Evolutionary conservation across 495 filamentous ascomycete genomes (phyloP), one percentile per base, ranked within the genome.

Genomic region (Penicillium ucsense): DNA sequence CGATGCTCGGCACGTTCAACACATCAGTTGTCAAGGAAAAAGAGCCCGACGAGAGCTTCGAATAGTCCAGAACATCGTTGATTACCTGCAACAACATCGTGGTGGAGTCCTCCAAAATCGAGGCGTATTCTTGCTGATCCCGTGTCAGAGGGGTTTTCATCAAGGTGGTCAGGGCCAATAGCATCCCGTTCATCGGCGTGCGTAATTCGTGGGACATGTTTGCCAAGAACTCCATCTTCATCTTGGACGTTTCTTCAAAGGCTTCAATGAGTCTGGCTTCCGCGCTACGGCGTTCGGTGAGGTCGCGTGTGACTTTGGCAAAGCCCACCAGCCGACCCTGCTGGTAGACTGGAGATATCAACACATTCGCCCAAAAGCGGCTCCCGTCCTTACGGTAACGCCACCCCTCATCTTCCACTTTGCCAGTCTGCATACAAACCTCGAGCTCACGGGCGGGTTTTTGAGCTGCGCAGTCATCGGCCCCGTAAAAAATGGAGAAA

Each of bases 161-260:
- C 31, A 90, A 66, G 46, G 88, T 73, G 36, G 86, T 79, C 4
- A 83, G 69, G 71, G 87, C 86, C 35, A 85, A 77, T 41, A 86
- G 80, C 55, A 89, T 84, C n/a, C 85, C 85, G 4, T 80, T 79
- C 60, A 86, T 84, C 5, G 82, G 82, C 4, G 89, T 94, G 37
- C 89, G 77, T 46, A 95, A 88, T 63, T 94, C 89, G 63, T 94
- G 89, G 27, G 81, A 86, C 87, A 94, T 94, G 65, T 86, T 87
- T 31, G 83, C 83, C 12, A 87, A 60, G 47, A 86, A 87, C 30
- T 82, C 79, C 20, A 73, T 79, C 54, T 85, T 85, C 37, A 83
- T 54, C 55, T 79, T 78, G 35, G 78, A 71, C 11, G 80, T 74
- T 56, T 85, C 81, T 53, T 85, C 80, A 57, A 80, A 83, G 4